Conservation (phyloP, 2,329 filamentous ascomycete genomes). For the Penicillium sclerotiorum region DNA sequence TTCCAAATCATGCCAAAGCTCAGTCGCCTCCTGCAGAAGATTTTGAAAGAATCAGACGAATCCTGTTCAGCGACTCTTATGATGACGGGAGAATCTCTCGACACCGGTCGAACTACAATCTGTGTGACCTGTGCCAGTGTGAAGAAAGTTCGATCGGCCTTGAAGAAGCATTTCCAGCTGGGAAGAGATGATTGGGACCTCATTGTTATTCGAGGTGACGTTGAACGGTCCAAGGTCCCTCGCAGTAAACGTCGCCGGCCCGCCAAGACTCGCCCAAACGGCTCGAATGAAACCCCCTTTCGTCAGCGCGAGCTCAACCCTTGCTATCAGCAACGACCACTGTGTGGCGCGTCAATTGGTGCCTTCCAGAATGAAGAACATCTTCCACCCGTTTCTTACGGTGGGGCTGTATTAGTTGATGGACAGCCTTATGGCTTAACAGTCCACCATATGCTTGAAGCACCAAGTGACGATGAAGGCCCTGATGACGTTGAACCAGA, state of each 20-base stretch:
- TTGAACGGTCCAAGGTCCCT: constrained; percentile 57
- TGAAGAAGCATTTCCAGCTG: constrained; percentile 61
- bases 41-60: constrained; percentile 61
- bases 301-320: constrained; percentile 58
- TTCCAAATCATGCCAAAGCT: constrained; percentile 59
- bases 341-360: constrained; percentile 89
- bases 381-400: constrained; percentile 86
- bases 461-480: constrained; percentile 58
- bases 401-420: constrained; percentile 83
- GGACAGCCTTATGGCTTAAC: constrained; percentile 89
- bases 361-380: constrained; percentile 85
- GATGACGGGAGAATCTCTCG: constrained; percentile 60
- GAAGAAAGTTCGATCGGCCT: constrained; percentile 59
- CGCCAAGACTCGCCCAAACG: constrained; percentile 32
- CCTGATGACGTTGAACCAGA: constrained; percentile 40
- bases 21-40: constrained; percentile 60
- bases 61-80: constrained; percentile 64
- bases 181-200: constrained; percentile 60
- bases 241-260: constrained; percentile 44
- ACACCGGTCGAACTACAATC: constrained; percentile 63
- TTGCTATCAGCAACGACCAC: constrained; percentile 74
- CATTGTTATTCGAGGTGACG: constrained; percentile 62
- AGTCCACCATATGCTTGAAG: constrained; percentile 92
- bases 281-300: constrained; percentile 30
- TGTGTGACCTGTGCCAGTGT: constrained; percentile 64